Percentiles rank a stretch among this genome's conserved stretches.
Evolutionary conservation across 2,329 filamentous ascomycete genomes (phyloP).

Genomic region (Westerdykella aurantiaca): DNA sequence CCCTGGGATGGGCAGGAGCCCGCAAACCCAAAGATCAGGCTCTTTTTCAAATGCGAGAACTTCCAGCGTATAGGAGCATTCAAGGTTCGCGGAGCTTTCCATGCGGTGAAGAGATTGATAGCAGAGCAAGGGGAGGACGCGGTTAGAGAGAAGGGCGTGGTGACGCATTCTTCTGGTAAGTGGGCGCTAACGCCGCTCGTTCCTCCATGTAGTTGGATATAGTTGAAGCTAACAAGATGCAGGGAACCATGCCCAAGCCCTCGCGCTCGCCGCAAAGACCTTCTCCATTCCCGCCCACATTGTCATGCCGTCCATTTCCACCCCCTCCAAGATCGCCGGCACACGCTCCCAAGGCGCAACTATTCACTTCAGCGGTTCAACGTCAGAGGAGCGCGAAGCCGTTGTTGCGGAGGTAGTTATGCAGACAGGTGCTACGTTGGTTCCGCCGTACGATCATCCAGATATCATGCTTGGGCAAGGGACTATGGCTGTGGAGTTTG

Average conservation of each 20-base stretch:
- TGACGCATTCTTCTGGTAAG: conserved; percentile 82
- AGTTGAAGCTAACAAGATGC: neutral
- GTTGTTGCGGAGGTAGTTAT: conserved; percentile 63
- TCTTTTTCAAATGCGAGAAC: conserved; percentile 97
- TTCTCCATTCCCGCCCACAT: conserved; percentile 75
- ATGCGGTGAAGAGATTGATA: conserved; percentile 69
- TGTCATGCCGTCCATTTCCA: conserved; percentile 84
- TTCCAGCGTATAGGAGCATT: conserved; percentile 86
- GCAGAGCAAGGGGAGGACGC: conserved; percentile 45
- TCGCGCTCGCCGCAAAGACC: conserved; percentile 74
- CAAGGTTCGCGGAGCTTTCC: conserved; percentile 86
- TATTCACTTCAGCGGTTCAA: conserved; percentile 77
- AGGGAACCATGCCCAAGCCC: conserved; percentile 94
- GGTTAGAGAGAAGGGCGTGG: conserved; percentile 60
- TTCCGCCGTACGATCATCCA: conserved; percentile 89
- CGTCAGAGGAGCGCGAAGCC: conserved; percentile 72
- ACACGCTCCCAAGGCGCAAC: conserved; percentile 71
- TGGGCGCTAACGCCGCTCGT: conserved; percentile 3
- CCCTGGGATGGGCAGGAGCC: conserved; percentile 53
- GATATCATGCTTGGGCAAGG: conserved; percentile 91
- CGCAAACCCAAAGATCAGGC: conserved; percentile 59
- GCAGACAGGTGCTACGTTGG: conserved; percentile 67
- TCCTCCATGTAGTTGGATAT: neutral
- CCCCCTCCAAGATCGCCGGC: conserved; percentile 79
- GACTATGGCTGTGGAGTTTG: conserved; percentile 78